Conservation (phyloP, 148 eudicot genomes). For the Talinum fruticosum region DNA sequence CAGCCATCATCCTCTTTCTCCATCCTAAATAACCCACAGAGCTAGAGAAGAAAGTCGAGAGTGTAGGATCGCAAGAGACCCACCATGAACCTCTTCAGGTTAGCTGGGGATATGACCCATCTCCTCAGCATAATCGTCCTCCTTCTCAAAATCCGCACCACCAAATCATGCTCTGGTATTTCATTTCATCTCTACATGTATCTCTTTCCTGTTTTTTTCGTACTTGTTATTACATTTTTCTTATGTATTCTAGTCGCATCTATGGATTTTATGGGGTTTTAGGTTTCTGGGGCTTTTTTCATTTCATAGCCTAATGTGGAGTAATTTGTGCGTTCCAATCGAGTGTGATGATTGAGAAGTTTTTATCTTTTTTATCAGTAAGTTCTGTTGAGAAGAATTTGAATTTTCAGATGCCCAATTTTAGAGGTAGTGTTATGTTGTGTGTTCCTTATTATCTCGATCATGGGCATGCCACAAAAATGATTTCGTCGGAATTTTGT, state of each 20-base stretch:
- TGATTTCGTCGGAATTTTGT: background rate
- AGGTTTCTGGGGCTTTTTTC: background rate
- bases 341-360: background rate
- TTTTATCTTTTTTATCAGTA: background rate
- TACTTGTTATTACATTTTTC: background rate
- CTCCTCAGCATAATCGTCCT: slow-evolving; percentile 51
- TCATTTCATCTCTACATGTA: background rate
- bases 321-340: background rate
- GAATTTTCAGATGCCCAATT: background rate
- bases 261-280: background rate
- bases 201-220: background rate
- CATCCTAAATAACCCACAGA: background rate
- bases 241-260: background rate
- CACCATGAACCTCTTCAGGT: slow-evolving; percentile 46
- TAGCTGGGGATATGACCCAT: slow-evolving; percentile 62
- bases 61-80: background rate
- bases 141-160: slow-evolving; percentile 50
- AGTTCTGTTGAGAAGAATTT: background rate
- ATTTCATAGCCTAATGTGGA: background rate
- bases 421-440: background rate
- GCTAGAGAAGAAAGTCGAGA: background rate
- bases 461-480: background rate
- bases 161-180: slow-evolving; percentile 51
- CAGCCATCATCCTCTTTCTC: background rate
- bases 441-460: background rate